phyloP scores from a whole-genome alignment of 495 filamentous ascomycete species.

The Hyaloscypha variabilis region DNA sequence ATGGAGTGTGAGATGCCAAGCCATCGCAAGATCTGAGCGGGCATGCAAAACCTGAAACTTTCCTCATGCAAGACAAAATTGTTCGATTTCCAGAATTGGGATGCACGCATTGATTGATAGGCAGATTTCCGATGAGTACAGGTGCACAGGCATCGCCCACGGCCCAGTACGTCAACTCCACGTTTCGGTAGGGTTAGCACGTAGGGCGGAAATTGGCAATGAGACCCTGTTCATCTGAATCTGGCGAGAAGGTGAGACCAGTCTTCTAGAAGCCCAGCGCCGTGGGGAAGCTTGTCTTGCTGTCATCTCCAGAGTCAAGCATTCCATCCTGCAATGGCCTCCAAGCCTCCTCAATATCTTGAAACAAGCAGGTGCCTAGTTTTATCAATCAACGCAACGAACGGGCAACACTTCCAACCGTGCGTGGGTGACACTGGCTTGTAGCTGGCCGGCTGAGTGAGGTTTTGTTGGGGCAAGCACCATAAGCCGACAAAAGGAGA shows the following conservation, averaged over 20 bases:
- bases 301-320: not conserved
- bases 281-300: not conserved
- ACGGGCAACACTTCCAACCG: not conserved
- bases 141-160: not conserved
- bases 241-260: not conserved
- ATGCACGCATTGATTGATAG: not conserved
- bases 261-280: not conserved
- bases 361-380: not conserved
- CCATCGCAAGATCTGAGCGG: not conserved
- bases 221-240: not conserved
- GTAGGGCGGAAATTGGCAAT: not conserved
- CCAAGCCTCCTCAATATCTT: not conserved
- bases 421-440: not conserved
- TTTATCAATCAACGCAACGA: not conserved
- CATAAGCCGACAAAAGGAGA: not conserved
- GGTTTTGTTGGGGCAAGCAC: not conserved
- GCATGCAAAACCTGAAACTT: not conserved
- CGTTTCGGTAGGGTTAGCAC: not conserved
- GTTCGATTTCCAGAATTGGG: not conserved
- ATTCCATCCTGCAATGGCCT: not conserved
- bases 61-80: not conserved
- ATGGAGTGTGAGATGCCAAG: not conserved
- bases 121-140: not conserved
- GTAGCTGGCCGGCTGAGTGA: not conserved
- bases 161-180: not conserved